phyloP scores from a whole-genome alignment of 2,329 filamentous ascomycete species.

The Chaetomiaceae sp. region DNA sequence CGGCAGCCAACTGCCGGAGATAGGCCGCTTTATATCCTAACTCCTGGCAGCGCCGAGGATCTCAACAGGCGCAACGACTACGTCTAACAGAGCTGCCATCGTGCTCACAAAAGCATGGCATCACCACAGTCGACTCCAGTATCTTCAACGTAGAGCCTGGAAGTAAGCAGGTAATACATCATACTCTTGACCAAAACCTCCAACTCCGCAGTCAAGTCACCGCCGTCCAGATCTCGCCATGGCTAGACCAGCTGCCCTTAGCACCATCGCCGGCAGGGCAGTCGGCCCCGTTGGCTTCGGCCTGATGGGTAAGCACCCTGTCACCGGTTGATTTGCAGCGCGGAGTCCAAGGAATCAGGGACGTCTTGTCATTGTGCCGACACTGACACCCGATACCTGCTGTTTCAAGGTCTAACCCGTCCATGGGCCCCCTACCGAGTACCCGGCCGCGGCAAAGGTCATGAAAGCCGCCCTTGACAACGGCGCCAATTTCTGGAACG shows the following conservation, averaged over 20 bases:
- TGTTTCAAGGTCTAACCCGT: neutral
- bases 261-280: neutral
- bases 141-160: too few species aligned
- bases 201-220: neutral
- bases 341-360: too few species aligned
- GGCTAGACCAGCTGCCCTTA: neutral
- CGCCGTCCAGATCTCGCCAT: neutral
- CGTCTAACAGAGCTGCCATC: too few species aligned
- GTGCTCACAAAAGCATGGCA: too few species aligned
- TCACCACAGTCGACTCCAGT: too few species aligned
- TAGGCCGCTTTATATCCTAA: too few species aligned
- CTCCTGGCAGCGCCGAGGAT: too few species aligned
- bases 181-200: neutral
- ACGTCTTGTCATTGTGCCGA: neutral
- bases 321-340: neutral
- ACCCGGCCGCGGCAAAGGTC: constrained; percentile 3
- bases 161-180: too few species aligned
- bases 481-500: constrained; percentile 15
- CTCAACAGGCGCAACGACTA: too few species aligned
- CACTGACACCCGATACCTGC: neutral
- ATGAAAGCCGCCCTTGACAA: constrained; percentile 16
- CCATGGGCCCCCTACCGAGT: neutral
- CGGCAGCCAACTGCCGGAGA: too few species aligned
- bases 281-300: neutral
- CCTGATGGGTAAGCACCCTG: neutral